Percentiles rank a stretch among this genome's conserved stretches.
These are phyloP conservation scores for Globisporangium acanthophoron DNA, from an alignment of 352 stramenopile genomes.

Conservation along the genomic window DNA sequence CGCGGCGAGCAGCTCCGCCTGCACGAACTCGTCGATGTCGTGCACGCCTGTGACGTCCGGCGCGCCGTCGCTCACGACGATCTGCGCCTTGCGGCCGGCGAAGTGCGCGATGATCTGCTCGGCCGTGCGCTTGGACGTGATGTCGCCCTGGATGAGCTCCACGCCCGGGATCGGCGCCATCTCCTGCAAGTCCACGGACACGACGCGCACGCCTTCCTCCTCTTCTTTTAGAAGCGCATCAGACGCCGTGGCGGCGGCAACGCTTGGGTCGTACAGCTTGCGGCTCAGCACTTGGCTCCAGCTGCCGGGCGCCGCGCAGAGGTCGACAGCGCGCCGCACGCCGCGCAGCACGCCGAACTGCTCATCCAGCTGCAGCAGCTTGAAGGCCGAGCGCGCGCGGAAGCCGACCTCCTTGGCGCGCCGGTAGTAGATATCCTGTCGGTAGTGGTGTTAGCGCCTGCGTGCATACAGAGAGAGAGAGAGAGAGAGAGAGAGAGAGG, in stretches of 20 bases:
- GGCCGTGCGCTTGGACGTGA: constrained; percentile 95
- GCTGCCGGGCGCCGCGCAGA: constrained; percentile 97
- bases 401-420: constrained; percentile 95
- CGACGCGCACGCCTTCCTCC: constrained; percentile 71
- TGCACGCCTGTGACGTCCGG: constrained; percentile 99
- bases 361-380: constrained; percentile 98
- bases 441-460: not conserved
- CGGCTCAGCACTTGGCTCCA: constrained; percentile 97
- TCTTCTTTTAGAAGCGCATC: constrained; percentile 5
- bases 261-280: constrained; percentile 69
- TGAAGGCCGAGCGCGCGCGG: constrained; percentile 97
- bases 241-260: constrained; percentile 10
- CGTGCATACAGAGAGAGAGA: not conserved
- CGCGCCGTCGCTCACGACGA: constrained; percentile 98
- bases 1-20: constrained; percentile 94
- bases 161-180: constrained; percentile 98
- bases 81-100: constrained; percentile 89
- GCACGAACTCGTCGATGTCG: constrained; percentile 98
- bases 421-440: constrained; percentile 88
- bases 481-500: not conserved
- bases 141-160: constrained; percentile 94
- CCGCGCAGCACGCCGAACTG: constrained; percentile 95
- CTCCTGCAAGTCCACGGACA: constrained; percentile 98
- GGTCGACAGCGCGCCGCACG: constrained; percentile 93
- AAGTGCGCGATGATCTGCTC: constrained; percentile 95